Evolutionary conservation across 129 eudicot genomes (phyloP), one percentile per base, ranked within the genome.

Genomic region (Solidago caesia): DNA sequence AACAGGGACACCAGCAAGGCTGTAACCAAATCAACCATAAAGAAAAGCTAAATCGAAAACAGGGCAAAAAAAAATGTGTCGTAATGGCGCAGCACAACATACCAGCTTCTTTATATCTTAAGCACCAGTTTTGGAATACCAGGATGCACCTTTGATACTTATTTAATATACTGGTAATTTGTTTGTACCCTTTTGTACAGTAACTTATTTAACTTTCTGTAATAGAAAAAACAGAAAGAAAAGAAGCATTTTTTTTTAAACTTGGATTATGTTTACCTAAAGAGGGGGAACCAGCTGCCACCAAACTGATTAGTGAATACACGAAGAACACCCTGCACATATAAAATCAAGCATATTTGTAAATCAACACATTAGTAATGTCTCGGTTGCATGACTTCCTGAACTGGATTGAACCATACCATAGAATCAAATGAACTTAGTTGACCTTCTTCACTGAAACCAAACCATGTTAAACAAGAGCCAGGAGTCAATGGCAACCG

Each of bases 371-470:
- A 55, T 41, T 33, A 16, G 69, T 45, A 44, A 53, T 47, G 48
- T 45, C 44, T 43, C 2, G 8, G 70, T 12, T 41, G 39, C n/a
- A 72, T 51, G 10, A 67, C 69, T 44, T 67, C 39, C 41, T 49
- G 52, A 67, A 69, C 21, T 44, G 44, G 43, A 65, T n/a, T 47
- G 4, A 47, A 52, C 27, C 74, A 64, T 78, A 95, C 99, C 97
- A 85, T 85, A 12, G 99, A 95, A 80, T 95, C 99, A 72, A 82
- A 95, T 55, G 97, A 89, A 75, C 95, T 87, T 41, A 91, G 82
- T 70, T 79, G 95, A 75, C 99, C 97, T 81, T 91, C 99, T 80
- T 95, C 99, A 74, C 94, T 91, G 78, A 89, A 91, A 71, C 99
- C 99, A 73, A 95, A 82, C 99, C 99, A 95, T 33, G 84, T 77